Evolutionary conservation across 306 rosid species (phyloP).

Genomic region (Rosa rugosa): DNA sequence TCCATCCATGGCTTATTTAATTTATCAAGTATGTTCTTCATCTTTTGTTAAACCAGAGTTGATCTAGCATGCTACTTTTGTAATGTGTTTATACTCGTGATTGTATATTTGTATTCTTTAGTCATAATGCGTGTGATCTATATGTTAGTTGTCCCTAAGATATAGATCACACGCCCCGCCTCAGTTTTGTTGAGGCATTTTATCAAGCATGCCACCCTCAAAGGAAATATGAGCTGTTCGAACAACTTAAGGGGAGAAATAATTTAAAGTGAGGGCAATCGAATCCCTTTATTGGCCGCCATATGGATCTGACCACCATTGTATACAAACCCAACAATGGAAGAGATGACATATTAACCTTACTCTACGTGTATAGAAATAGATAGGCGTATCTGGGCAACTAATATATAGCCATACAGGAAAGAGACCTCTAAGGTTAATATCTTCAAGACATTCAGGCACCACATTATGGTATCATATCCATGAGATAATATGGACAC

Average conservation of each 20-base stretch:
- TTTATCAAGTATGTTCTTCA: background rate
- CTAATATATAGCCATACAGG: background rate
- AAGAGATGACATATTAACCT: background rate
- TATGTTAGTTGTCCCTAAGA: background rate
- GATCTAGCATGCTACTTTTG: background rate
- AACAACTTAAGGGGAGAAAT: background rate
- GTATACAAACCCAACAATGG: too few species aligned
- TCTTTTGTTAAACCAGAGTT: background rate
- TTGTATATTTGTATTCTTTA: background rate
- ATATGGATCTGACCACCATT: background rate
- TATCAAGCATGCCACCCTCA: too few species aligned
- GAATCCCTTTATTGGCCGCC: background rate
- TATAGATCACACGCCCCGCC: too few species aligned
- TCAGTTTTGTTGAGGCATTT: background rate
- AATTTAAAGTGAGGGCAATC: background rate
- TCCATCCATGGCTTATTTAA: background rate
- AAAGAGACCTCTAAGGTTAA: background rate
- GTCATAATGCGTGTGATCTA: too few species aligned
- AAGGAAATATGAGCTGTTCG: background rate
- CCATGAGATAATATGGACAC: background rate
- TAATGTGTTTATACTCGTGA: background rate
- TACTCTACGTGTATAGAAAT: background rate
- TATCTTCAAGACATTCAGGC: background rate
- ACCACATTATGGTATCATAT: background rate
- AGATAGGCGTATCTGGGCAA: background rate